Evolutionary conservation across 371 early-diverging fungal genomes (phyloP).

Genomic region (Furculomyces boomerangus): DNA sequence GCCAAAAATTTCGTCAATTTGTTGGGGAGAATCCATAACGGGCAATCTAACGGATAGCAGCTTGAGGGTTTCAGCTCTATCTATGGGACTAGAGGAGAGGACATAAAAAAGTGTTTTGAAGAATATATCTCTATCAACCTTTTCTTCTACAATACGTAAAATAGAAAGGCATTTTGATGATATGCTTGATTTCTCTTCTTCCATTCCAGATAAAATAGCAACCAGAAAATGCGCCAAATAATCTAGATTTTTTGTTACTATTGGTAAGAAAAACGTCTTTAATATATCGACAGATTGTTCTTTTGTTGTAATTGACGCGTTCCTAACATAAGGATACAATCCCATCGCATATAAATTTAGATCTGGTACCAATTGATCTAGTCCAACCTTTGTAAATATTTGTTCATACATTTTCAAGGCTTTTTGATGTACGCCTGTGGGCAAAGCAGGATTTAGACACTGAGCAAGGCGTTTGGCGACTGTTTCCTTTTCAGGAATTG

Average conservation of each 20-base stretch:
- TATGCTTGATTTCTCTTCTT: constrained; percentile 79
- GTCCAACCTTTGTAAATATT: constrained; percentile 65
- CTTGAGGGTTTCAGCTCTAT: constrained; percentile 53
- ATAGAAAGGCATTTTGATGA: constrained; percentile 54
- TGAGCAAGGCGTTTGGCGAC: constrained; percentile 94
- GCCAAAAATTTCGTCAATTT: constrained; percentile 45
- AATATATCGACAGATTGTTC: constrained; percentile 41
- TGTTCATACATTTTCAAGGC: constrained; percentile 79
- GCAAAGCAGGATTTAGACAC: constrained; percentile 95
- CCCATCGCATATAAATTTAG: constrained; percentile 76
- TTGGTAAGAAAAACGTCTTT: constrained; percentile 50
- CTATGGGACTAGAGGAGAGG: constrained; percentile 44
- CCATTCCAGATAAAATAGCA: constrained; percentile 69
- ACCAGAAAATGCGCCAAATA: constrained; percentile 64
- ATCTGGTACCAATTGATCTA: constrained; percentile 59
- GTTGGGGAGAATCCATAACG: constrained; percentile 39
- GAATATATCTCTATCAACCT: constrained; percentile 54
- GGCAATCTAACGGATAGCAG: constrained; percentile 60
- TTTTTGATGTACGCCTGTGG: constrained; percentile 97
- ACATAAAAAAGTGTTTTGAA: constrained; percentile 64
- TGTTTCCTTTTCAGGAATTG: constrained; percentile 67
- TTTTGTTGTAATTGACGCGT: constrained; percentile 68
- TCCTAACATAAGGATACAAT: constrained; percentile 76
- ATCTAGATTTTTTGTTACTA: constrained; percentile 45
- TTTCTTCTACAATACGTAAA: constrained; percentile 42